Evolutionary conservation across 768 basidiomycete genomes (phyloP), one percentile per base, ranked within the genome.

Genomic region (Chalciporus piperatus): DNA sequence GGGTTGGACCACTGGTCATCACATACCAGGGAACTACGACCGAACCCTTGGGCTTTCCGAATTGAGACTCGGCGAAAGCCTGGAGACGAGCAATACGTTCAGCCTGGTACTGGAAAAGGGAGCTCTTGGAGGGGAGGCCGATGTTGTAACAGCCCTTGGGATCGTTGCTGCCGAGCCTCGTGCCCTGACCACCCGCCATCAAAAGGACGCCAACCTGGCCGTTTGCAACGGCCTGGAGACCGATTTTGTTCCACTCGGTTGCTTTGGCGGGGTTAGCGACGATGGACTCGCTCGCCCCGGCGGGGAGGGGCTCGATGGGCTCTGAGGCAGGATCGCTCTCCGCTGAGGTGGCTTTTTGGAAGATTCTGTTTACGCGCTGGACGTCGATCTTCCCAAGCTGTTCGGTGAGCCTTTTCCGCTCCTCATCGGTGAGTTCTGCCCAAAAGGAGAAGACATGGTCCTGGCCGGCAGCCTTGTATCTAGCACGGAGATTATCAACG

Each of bases 101-200:
- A n/a, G 95, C 97, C 71, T 99, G 97, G 59, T 90, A 88, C 61
- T 97, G 93, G 77, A 99, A 98, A 48, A 99, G 84, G 12, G 87
- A 83, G 72, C 94, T 96, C 72, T 91, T 86, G 20, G 91, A 93
- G 11, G 94, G 91, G 30, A 99, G 77, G 13, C 89, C 91, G 59
- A 99, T 98, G 68, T 98, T 94, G 71, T 98, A 98, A 75, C 95
- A 97, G 5, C 97, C 97, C 67, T 99, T 99, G 19, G 97, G 97
- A 6, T 89, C 89, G 27, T 79, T 81, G 63, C 90, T 93, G 27
- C 97, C 97, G 39, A 99, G 74, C 49, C 97, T 80, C 17, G 95
- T 97, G 13, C 97, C 97, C 72, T 99, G 97, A 1, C 97, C 97
- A 37, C 97, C 97, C 8, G 97, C 97, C 89, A 99, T 92, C 59